Percentiles rank a stretch among this genome's conserved stretches.
These are phyloP conservation scores for Brassica cretica DNA, from an alignment of 345 rosid species.

Conservation along the genomic window DNA sequence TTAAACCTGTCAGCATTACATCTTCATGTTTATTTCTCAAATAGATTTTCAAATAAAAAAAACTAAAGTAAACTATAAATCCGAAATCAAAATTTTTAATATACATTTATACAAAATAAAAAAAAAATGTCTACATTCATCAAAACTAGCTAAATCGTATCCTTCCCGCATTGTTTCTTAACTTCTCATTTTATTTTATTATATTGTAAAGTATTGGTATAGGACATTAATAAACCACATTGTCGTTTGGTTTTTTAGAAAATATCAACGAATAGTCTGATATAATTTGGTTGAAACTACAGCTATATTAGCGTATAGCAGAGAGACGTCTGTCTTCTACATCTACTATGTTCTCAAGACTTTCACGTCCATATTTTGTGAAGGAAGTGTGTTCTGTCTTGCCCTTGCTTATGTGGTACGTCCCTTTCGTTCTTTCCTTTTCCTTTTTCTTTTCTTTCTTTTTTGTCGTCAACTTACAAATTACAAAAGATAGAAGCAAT, in stretches of 20 bases:
- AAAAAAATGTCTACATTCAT: background rate
- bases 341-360: constrained; percentile 64
- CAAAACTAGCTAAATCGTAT: background rate
- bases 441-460: background rate
- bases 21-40: too few species aligned
- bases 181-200: background rate
- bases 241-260: background rate
- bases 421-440: background rate
- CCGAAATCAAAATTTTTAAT: background rate
- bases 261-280: background rate
- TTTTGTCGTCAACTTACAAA: background rate
- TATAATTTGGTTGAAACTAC: constrained; percentile 9
- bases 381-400: constrained; percentile 82
- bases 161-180: background rate
- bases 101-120: background rate
- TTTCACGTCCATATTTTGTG: constrained; percentile 68
- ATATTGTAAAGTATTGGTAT: background rate
- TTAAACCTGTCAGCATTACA: too few species aligned
- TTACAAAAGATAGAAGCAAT: background rate
- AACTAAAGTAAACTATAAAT: background rate
- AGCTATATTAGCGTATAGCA: constrained; percentile 78
- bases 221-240: background rate
- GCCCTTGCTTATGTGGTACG: constrained; percentile 87
- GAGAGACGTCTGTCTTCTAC: constrained; percentile 66
- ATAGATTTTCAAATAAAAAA: too few species aligned